Evolutionary conservation across 805 yeast genomes (phyloP).

Genomic region (Pichia rugopelliculosa): DNA sequence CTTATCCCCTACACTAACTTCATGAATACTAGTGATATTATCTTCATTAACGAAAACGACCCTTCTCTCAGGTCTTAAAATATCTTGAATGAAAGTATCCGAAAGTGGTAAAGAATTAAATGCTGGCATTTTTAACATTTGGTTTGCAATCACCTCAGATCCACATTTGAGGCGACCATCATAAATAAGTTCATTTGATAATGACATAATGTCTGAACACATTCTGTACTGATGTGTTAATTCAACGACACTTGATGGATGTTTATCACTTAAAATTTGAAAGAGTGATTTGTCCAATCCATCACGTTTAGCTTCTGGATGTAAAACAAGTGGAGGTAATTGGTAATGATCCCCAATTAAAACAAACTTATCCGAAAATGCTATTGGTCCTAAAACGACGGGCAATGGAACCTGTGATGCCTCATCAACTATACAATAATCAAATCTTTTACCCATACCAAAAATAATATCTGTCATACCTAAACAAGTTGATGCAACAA

Average conservation of each 20-base stretch:
- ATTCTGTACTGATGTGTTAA: slow-evolving; percentile 83
- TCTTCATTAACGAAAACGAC: slow-evolving; percentile 85
- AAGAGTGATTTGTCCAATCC: slow-evolving; percentile 76
- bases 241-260: slow-evolving; percentile 71
- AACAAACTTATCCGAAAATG: slow-evolving; percentile 70
- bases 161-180: slow-evolving; percentile 76
- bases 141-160: slow-evolving; percentile 50
- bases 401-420: slow-evolving; percentile 96
- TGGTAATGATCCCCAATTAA: slow-evolving; percentile 97
- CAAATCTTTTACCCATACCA: slow-evolving; percentile 50
- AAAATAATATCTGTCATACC: slow-evolving; percentile 64
- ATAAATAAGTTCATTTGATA: slow-evolving; percentile 76
- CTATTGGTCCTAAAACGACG: slow-evolving; percentile 77
- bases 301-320: slow-evolving; percentile 52
- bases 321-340: slow-evolving; percentile 78
- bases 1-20: slow-evolving; percentile 53
- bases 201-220: slow-evolving; percentile 80
- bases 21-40: slow-evolving; percentile 44
- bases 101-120: slow-evolving; percentile 21
- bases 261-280: slow-evolving; percentile 58
- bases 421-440: slow-evolving; percentile 92
- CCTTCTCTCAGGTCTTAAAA: slow-evolving; percentile 45
- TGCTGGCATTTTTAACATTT: slow-evolving; percentile 43
- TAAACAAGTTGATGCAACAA: slow-evolving; percentile 86
- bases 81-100: slow-evolving; percentile 18